These are phyloP conservation scores for Aaosphaeria arxii DNA, from an alignment of 2,329 filamentous ascomycete species.

Conservation along the genomic window DNA sequence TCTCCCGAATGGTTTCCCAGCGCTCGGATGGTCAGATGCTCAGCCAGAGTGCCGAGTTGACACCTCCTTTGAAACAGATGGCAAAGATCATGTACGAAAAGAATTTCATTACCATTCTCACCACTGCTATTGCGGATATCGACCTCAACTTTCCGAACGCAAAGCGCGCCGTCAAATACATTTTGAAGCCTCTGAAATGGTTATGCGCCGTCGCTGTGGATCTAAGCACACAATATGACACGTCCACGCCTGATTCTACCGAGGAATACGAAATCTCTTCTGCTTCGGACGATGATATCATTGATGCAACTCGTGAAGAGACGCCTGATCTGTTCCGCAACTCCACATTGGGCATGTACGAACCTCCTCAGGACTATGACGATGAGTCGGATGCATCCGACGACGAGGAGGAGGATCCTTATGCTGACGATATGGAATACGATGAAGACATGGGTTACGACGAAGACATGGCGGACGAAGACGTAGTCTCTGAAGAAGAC, in stretches of 20 bases:
- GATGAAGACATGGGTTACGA: slow-evolving; percentile 68
- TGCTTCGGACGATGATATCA: slow-evolving; percentile 80
- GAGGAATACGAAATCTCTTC: slow-evolving; percentile 91
- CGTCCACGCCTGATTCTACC: slow-evolving; percentile 62
- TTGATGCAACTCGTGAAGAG: slow-evolving; percentile 72
- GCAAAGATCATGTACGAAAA: slow-evolving; percentile 98
- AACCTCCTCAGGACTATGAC: slow-evolving; percentile 77
- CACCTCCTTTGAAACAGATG: slow-evolving; percentile 72
- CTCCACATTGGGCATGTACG: slow-evolving; percentile 91
- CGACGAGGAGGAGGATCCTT: slow-evolving; percentile 59
- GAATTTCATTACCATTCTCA: slow-evolving; percentile 85
- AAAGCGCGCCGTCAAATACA: slow-evolving; percentile 94
- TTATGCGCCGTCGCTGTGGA: slow-evolving; percentile 84
- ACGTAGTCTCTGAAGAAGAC: neutral
- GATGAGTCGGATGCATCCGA: slow-evolving; percentile 71
- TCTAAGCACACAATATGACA: slow-evolving; percentile 76
- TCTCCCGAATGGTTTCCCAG: slow-evolving; percentile 84
- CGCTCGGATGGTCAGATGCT: slow-evolving; percentile 33
- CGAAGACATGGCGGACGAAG: slow-evolving; percentile 64
- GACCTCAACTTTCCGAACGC: slow-evolving; percentile 92
- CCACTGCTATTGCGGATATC: slow-evolving; percentile 88
- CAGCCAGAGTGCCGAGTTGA: slow-evolving; percentile 35
- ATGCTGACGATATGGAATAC: slow-evolving; percentile 66
- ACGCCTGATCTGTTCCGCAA: slow-evolving; percentile 97
- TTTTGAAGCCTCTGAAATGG: slow-evolving; percentile 82